phyloP scores from a whole-genome alignment of 306 rosid species.

The Cucumis cinereus region DNA sequence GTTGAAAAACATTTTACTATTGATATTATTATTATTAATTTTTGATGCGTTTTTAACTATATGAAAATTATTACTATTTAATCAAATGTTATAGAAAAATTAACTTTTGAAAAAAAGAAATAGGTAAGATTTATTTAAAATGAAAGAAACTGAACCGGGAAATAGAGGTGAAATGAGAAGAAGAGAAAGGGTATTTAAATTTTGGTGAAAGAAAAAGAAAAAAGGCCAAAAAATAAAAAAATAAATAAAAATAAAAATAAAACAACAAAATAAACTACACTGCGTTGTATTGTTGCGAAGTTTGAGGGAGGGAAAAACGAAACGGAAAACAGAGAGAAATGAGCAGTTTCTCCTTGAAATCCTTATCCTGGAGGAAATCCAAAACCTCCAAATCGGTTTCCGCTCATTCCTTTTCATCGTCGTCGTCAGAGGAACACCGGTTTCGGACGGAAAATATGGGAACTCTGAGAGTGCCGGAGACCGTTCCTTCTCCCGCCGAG shows the following conservation, averaged over 20 bases:
- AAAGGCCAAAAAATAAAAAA: no score
- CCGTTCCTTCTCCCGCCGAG: slow-evolving; percentile 57
- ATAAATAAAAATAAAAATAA: no score
- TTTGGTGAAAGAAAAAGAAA: not conserved
- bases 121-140: no score
- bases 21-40: no score
- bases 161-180: not conserved
- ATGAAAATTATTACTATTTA: no score
- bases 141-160: not conserved
- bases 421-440: not conserved
- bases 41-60: no score
- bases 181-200: slow-evolving; percentile 8
- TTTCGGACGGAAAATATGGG: slow-evolving; percentile 25
- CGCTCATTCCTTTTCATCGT: not conserved
- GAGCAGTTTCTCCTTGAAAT: slow-evolving; percentile 8
- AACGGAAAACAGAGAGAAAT: slow-evolving; percentile 10
- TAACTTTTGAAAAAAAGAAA: no score
- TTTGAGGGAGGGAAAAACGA: slow-evolving; percentile 8
- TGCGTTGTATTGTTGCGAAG: slow-evolving; percentile 6
- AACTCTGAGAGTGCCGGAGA: slow-evolving; percentile 50
- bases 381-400: slow-evolving; percentile 4
- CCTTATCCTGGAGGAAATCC: slow-evolving; percentile 4
- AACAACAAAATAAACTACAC: not conserved
- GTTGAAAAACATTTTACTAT: no score
- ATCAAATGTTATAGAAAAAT: no score